Percentiles rank a stretch among this genome's conserved stretches.
Conservation (phyloP, 1,284 basidiomycete genomes). For the Caloboletus inedulis region DNA sequence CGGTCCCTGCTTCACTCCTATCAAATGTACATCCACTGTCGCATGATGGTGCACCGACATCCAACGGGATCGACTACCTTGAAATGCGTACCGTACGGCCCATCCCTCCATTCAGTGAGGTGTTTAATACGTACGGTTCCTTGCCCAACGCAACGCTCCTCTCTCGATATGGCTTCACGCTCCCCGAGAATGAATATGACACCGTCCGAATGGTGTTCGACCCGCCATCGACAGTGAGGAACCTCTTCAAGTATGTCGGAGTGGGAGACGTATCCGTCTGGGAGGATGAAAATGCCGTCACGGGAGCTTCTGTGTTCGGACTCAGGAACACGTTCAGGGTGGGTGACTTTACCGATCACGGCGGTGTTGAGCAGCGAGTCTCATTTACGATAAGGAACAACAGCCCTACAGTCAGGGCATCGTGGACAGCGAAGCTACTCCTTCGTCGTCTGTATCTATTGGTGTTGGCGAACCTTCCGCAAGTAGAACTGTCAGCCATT, state of each 20-base stretch:
- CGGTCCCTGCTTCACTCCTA: neutral
- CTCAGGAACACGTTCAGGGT: slow-evolving; percentile 32
- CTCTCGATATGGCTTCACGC: slow-evolving; percentile 35
- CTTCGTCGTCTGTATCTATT: neutral
- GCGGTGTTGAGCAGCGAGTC: slow-evolving; percentile 15
- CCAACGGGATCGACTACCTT: slow-evolving; percentile 42
- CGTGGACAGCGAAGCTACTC: slow-evolving; percentile 9
- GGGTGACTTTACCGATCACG: slow-evolving; percentile 23
- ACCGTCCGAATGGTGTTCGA: slow-evolving; percentile 26
- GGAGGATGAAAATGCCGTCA: slow-evolving; percentile 15
- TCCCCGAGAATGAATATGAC: slow-evolving; percentile 35
- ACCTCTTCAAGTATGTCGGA: slow-evolving; percentile 13
- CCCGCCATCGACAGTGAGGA: slow-evolving; percentile 13
- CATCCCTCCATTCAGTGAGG: slow-evolving; percentile 55
- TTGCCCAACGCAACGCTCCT: slow-evolving; percentile 32
- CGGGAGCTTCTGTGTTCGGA: slow-evolving; percentile 4
- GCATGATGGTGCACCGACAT: slow-evolving; percentile 3
- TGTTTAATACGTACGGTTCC: slow-evolving; percentile 86
- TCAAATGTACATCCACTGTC: slow-evolving; percentile 10
- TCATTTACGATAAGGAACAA: slow-evolving; percentile 25
- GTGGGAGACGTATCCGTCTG: slow-evolving; percentile 3
- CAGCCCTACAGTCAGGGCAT: slow-evolving; percentile 20
- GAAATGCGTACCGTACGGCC: slow-evolving; percentile 63
- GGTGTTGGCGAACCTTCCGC: slow-evolving; percentile 2
- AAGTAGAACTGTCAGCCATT: neutral